Conservation (phyloP, 2,329 filamentous ascomycete species). For the Penicillium rolfsii region DNA sequence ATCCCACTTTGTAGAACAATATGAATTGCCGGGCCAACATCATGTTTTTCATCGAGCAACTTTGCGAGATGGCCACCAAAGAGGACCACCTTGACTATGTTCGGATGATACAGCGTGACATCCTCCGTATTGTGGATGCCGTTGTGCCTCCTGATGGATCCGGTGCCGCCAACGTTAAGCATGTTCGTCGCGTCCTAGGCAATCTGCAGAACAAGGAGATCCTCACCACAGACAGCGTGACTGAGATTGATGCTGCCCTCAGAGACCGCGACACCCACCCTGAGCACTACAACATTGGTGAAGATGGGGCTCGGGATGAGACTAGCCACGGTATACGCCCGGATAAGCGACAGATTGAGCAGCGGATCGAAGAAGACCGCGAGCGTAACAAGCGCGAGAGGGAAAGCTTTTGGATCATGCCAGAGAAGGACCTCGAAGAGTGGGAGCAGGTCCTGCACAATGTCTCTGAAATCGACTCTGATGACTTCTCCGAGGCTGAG, state of each 20-base stretch:
- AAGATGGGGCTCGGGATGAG: slow-evolving; percentile 31
- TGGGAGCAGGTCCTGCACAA: slow-evolving; percentile 60
- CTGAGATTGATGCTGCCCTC: slow-evolving; percentile 80
- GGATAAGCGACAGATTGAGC: slow-evolving; percentile 89
- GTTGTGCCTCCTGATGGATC: slow-evolving; percentile 86
- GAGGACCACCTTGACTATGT: slow-evolving; percentile 81
- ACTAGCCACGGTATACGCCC: slow-evolving; percentile 50
- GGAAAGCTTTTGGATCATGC: slow-evolving; percentile 87
- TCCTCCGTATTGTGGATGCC: slow-evolving; percentile 85
- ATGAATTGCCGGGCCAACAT: slow-evolving; percentile 99
- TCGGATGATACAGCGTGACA: slow-evolving; percentile 92
- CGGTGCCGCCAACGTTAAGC: slow-evolving; percentile 90
- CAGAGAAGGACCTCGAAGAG: slow-evolving; percentile 59
- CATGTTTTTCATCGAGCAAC: slow-evolving; percentile 97
- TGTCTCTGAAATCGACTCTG: slow-evolving; percentile 54
- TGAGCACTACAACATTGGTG: slow-evolving; percentile 56
- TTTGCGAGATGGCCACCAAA: slow-evolving; percentile 81
- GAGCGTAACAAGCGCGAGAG: slow-evolving; percentile 90
- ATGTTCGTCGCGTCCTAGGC: slow-evolving; percentile 78
- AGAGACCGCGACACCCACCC: slow-evolving; percentile 73
- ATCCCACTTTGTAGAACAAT: slow-evolving; percentile 64
- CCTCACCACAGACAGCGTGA: slow-evolving; percentile 72
- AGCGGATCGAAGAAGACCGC: slow-evolving; percentile 94
- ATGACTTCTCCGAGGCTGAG: slow-evolving; percentile 74
- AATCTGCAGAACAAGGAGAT: slow-evolving; percentile 72